A percentile compares a stretch with the other conserved stretches of the same genome.
Evolutionary conservation across 2,329 filamentous ascomycete genomes (phyloP).

Genomic region (Aspergillus proliferans): DNA sequence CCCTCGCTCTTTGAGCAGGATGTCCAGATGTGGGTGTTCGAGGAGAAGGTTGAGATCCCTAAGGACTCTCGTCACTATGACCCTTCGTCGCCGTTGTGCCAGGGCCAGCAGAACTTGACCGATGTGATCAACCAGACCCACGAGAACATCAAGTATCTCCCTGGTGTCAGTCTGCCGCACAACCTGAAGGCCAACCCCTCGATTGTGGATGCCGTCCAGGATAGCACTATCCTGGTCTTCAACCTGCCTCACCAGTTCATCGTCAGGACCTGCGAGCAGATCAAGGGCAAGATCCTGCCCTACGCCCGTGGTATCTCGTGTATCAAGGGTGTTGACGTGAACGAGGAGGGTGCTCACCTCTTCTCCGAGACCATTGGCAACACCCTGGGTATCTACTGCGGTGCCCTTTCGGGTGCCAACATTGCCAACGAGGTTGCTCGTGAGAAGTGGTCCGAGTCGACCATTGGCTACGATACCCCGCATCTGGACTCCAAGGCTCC

Average conservation of each 20-base stretch:
- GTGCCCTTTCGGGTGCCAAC: slow-evolving; percentile 91
- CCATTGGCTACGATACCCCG: slow-evolving; percentile 91
- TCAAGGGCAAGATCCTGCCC: slow-evolving; percentile 82
- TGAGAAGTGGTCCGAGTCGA: slow-evolving; percentile 97
- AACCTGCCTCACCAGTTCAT: slow-evolving; percentile 94
- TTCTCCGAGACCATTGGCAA: slow-evolving; percentile 94
- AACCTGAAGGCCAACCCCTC: slow-evolving; percentile 52
- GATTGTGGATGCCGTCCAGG: slow-evolving; percentile 64
- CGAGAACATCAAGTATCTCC: slow-evolving; percentile 97
- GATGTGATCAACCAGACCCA: slow-evolving; percentile 83
- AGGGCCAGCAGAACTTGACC: slow-evolving; percentile 78
- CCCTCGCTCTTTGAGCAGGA: slow-evolving; percentile 75
- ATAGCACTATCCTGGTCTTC: slow-evolving; percentile 87
- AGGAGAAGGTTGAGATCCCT: slow-evolving; percentile 76
- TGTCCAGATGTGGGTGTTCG: slow-evolving; percentile 98
- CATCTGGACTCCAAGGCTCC: slow-evolving; percentile 76
- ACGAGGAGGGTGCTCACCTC: slow-evolving; percentile 74
- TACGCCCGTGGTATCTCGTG: slow-evolving; percentile 92
- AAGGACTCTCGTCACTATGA: slow-evolving; percentile 69
- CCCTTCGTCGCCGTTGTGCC: slow-evolving; percentile 67
- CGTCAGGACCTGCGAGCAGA: slow-evolving; percentile 71
- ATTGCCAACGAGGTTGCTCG: slow-evolving; percentile 90
- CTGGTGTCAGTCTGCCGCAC: slow-evolving; percentile 71
- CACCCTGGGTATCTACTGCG: slow-evolving; percentile 90
- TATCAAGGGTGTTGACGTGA: slow-evolving; percentile 95